A percentile compares a stretch with the other conserved stretches of the same genome.
phyloP scores from a whole-genome alignment of 805 yeast species.

The Pichia scutulata region DNA sequence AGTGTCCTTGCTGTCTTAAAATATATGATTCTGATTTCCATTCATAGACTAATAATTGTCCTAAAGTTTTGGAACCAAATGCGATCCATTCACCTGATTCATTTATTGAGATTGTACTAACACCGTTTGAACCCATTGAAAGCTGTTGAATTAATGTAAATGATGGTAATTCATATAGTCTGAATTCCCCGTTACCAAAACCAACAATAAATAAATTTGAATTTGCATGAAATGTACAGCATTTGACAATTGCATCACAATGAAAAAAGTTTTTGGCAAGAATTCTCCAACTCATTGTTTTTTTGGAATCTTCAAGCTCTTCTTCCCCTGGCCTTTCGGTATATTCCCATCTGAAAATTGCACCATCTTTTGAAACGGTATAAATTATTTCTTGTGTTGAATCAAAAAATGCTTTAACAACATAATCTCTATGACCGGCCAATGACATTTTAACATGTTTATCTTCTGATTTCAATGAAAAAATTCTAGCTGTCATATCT shows the following conservation, averaged over 20 bases:
- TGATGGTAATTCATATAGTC: constrained; percentile 79
- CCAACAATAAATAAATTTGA: constrained; percentile 80
- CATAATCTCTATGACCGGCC: constrained; percentile 89
- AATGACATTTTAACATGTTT: constrained; percentile 75
- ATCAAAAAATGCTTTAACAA: constrained; percentile 79
- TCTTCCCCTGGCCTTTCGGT: constrained; percentile 46
- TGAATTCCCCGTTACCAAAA: constrained; percentile 81
- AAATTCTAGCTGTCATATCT: constrained; percentile 83
- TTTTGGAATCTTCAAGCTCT: constrained; percentile 37
- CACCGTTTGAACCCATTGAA: constrained; percentile 85
- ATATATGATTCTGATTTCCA: constrained; percentile 98
- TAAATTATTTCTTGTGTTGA: constrained; percentile 84
- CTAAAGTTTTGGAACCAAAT: constrained; percentile 82
- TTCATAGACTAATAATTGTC: constrained; percentile 94
- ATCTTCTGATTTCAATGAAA: constrained; percentile 64
- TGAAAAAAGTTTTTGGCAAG: constrained; percentile 68
- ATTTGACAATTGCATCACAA: constrained; percentile 62
- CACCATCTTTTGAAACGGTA: constrained; percentile 92
- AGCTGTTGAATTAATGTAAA: constrained; percentile 77
- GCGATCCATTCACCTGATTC: constrained; percentile 94
- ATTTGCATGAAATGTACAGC: constrained; percentile 74
- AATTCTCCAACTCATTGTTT: constrained; percentile 71
- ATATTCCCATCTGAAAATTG: constrained; percentile 87
- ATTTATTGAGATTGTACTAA: constrained; percentile 75
- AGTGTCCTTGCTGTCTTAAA: constrained; percentile 94